These are phyloP conservation scores for Quambalaria eucalypti DNA, from an alignment of 1,284 basidiomycete species.

Conservation along the genomic window DNA sequence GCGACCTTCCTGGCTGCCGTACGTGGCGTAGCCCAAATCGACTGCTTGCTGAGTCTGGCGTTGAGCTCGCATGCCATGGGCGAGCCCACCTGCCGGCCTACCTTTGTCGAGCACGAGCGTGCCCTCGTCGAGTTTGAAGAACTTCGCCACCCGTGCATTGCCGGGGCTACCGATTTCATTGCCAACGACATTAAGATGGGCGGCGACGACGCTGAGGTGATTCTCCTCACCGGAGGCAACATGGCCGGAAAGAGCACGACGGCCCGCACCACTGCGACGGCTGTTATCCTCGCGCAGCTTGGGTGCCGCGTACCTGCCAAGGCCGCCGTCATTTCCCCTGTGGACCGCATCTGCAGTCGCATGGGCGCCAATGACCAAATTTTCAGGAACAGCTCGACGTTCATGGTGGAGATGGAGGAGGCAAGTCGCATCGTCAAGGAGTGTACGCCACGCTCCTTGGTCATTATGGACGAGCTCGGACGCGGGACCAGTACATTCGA, in stretches of 20 bases:
- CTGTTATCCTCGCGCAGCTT: slow-evolving; percentile 89
- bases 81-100: slow-evolving; percentile 82
- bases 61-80: slow-evolving; percentile 81
- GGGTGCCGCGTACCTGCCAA: slow-evolving; percentile 94
- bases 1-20: slow-evolving; percentile 36
- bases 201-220: slow-evolving; percentile 65
- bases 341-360: slow-evolving; percentile 87
- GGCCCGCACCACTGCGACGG: slow-evolving; percentile 93
- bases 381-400: slow-evolving; percentile 30
- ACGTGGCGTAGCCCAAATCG: slow-evolving; percentile 69
- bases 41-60: slow-evolving; percentile 85
- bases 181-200: slow-evolving; percentile 88
- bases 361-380: slow-evolving; percentile 68
- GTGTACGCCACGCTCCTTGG: slow-evolving; percentile 44
- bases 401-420: slow-evolving; percentile 48
- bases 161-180: slow-evolving; percentile 61
- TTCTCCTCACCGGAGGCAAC: slow-evolving; percentile 87
- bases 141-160: slow-evolving; percentile 67
- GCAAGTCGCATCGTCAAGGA: slow-evolving; percentile 41
- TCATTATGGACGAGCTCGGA: slow-evolving; percentile 47
- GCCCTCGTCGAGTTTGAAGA: slow-evolving; percentile 72
- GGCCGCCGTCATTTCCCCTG: slow-evolving; percentile 71
- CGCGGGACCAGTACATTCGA: slow-evolving; percentile 47
- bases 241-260: slow-evolving; percentile 56
- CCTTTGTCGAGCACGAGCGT: slow-evolving; percentile 68